A percentile compares a stretch with the other conserved stretches of the same genome.
These are phyloP conservation scores for Apiospora rasikravindrae DNA, from an alignment of 2,329 filamentous ascomycete genomes.

Conservation along the genomic window DNA sequence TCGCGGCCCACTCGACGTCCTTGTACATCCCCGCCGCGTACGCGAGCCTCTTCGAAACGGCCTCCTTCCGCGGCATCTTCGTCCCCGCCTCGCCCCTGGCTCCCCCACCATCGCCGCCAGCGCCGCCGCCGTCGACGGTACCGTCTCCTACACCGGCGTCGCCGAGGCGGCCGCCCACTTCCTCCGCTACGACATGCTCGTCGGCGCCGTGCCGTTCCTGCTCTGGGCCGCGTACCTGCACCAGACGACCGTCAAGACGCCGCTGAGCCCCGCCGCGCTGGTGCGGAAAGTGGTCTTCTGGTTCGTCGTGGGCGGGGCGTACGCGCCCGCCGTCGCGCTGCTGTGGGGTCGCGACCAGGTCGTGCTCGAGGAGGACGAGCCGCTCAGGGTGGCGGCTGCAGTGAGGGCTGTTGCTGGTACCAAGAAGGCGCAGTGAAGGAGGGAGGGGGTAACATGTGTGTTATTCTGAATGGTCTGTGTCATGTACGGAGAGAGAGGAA, in stretches of 20 bases:
- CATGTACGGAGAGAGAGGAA: too few relatives aligned
- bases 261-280: constrained; percentile 27
- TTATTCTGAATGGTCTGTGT: too few relatives aligned
- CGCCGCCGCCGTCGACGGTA: constrained; percentile 32
- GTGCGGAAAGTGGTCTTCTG: constrained; percentile 32
- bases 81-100: constrained; percentile 28
- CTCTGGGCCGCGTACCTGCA: constrained; percentile 39
- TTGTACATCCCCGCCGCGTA: neutral
- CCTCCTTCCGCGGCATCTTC: constrained; percentile 34
- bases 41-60: constrained; percentile 29
- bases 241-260: constrained; percentile 29
- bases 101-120: constrained; percentile 29
- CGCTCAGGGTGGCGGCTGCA: constrained; percentile 13
- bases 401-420: neutral
- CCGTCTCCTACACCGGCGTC: constrained; percentile 19
- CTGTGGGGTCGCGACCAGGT: constrained; percentile 37
- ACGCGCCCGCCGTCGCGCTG: constrained; percentile 30
- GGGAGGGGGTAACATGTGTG: too few relatives aligned
- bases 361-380: constrained; percentile 34
- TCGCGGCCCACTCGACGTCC: constrained; percentile 29
- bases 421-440: neutral
- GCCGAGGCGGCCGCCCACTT: constrained; percentile 29
- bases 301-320: constrained; percentile 33
- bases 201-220: constrained; percentile 32
- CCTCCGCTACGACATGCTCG: constrained; percentile 38